Conservation (phyloP, 2,329 filamentous ascomycete species). For the Aspergillus flavus region DNA sequence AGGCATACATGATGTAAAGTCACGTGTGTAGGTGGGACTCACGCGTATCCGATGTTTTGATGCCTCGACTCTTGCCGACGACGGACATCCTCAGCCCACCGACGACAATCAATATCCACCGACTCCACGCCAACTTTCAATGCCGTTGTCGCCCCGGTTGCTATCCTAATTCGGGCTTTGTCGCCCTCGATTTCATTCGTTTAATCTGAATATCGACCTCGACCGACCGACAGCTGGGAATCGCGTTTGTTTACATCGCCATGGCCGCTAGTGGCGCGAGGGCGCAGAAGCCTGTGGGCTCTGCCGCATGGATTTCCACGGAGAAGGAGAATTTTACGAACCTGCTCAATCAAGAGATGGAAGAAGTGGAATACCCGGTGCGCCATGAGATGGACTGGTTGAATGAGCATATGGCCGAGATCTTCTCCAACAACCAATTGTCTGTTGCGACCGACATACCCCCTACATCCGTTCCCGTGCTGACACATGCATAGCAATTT, state of each 20-base stretch:
- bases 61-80: constrained; percentile 18
- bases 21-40: constrained; percentile 22
- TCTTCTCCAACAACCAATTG: constrained; percentile 86
- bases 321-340: constrained; percentile 78
- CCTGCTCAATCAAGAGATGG: constrained; percentile 77
- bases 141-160: constrained; percentile 12
- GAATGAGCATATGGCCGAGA: constrained; percentile 96
- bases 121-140: constrained; percentile 14
- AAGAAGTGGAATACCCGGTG: constrained; percentile 90
- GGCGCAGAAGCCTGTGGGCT: constrained; percentile 67
- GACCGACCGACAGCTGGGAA: background rate
- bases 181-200: constrained; percentile 6
- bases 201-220: background rate
- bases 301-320: constrained; percentile 78
- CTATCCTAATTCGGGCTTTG: constrained; percentile 7
- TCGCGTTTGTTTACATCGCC: constrained; percentile 42
- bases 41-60: constrained; percentile 26
- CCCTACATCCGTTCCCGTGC: constrained; percentile 21
- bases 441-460: constrained; percentile 53
- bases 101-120: constrained; percentile 11
- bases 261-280: constrained; percentile 43
- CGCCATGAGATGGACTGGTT: constrained; percentile 96
- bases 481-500: constrained; percentile 69
- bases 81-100: constrained; percentile 15
- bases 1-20: constrained; percentile 15